phyloP scores from a whole-genome alignment of 2,329 filamentous ascomycete genomes.

The Calonectria leucothoes region DNA sequence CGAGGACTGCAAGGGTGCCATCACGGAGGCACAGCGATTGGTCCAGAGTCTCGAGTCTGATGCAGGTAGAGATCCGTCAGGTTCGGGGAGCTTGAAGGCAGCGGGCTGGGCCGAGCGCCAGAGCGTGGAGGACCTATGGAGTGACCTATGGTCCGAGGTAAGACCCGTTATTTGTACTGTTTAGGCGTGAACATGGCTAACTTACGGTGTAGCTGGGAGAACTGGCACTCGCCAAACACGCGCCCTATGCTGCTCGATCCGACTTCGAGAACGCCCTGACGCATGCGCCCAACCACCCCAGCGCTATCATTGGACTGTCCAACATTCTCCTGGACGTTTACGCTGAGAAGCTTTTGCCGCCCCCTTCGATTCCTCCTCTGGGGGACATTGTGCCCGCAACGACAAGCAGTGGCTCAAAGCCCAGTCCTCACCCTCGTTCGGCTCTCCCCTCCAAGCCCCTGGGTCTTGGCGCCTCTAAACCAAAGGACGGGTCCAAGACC shows the following conservation, averaged over 20 bases:
- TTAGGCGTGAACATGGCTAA: background rate
- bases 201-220: constrained; percentile 70
- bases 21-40: constrained; percentile 84
- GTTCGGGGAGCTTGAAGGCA: constrained; percentile 70
- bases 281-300: constrained; percentile 82
- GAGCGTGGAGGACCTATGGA: constrained; percentile 86
- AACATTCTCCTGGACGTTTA: constrained; percentile 90
- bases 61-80: constrained; percentile 70
- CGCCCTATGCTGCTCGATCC: constrained; percentile 76
- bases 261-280: constrained; percentile 87
- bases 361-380: constrained; percentile 62
- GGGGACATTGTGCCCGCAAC: constrained; percentile 29
- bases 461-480: constrained; percentile 54
- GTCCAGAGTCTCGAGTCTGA: constrained; percentile 78
- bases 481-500: constrained; percentile 26
- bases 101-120: constrained; percentile 83
- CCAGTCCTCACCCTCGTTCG: constrained; percentile 21
- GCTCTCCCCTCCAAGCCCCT: constrained; percentile 58
- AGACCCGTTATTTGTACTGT: constrained; percentile 45
- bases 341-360: constrained; percentile 72
- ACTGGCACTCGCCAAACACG: constrained; percentile 70
- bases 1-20: constrained; percentile 83
- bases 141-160: constrained; percentile 85
- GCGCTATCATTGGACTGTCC: constrained; percentile 84
- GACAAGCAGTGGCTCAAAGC: constrained; percentile 3